Evolutionary conservation across 495 filamentous ascomycete species (phyloP).

Genomic region (Aspergillus carlsbadensis): DNA sequence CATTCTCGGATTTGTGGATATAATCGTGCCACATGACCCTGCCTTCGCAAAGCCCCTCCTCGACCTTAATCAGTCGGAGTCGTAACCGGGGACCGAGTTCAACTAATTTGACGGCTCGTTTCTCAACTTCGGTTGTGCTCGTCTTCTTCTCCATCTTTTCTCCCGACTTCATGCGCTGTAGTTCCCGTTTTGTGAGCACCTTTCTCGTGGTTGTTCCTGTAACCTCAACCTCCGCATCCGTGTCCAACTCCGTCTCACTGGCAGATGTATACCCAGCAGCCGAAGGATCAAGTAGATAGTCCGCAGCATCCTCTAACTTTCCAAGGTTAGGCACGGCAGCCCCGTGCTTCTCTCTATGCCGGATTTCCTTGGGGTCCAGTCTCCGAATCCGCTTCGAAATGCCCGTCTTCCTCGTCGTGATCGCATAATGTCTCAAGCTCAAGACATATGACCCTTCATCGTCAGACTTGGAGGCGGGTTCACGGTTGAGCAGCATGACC

Average conservation of each 20-base stretch:
- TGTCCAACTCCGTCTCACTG: conserved; percentile 87
- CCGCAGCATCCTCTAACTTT: conserved; percentile 87
- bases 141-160: conserved; percentile 38
- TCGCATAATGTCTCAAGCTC: conserved; percentile 91
- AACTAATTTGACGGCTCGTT: conserved; percentile 83
- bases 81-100: conserved; percentile 91
- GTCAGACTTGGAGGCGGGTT: conserved; percentile 45
- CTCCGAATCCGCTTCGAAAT: conserved; percentile 79
- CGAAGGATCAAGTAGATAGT: conserved; percentile 86
- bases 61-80: conserved; percentile 89
- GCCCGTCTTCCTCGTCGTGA: conserved; percentile 82
- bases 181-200: conserved; percentile 62
- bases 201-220: conserved; percentile 69
- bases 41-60: conserved; percentile 88
- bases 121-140: conserved; percentile 58
- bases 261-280: conserved; percentile 89
- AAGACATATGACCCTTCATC: conserved; percentile 75
- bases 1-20: conserved; percentile 75
- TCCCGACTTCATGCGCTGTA: conserved; percentile 50
- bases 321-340: conserved; percentile 80
- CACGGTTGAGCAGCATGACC: conserved; percentile 86
- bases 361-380: conserved; percentile 81
- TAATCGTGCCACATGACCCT: conserved; percentile 98
- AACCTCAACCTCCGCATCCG: conserved; percentile 94
- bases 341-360: conserved; percentile 63